Evolutionary conservation across 768 basidiomycete species (phyloP).

Genomic region (Collybia sordida): DNA sequence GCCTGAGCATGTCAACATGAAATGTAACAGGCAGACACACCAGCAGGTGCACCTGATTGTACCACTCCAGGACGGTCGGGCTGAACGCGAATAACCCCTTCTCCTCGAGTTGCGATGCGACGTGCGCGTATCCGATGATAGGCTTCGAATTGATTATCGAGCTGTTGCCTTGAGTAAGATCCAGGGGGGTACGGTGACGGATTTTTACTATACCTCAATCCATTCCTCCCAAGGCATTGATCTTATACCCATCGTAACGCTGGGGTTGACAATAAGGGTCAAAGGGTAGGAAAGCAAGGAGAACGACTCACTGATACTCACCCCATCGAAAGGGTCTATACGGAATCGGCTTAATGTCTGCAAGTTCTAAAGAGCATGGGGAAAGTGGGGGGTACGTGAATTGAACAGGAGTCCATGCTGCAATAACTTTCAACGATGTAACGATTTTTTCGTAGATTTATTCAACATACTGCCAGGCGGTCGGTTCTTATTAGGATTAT

Average conservation of each 20-base stretch:
- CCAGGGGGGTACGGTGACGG: not conserved
- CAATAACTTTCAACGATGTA: not conserved
- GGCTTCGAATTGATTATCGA: constrained; percentile 54
- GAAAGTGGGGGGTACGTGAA: constrained; percentile 54
- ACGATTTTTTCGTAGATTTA: no score
- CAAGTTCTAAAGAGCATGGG: constrained; percentile 37
- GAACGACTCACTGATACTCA: constrained; percentile 53
- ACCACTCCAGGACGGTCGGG: constrained; percentile 44
- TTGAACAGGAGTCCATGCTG: constrained; percentile 53
- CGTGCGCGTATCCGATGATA: constrained; percentile 61
- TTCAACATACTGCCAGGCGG: no score
- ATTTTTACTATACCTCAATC: constrained; percentile 56
- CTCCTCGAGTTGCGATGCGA: constrained; percentile 52
- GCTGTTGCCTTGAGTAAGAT: constrained; percentile 26
- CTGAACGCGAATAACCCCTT: constrained; percentile 46
- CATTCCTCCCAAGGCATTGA: constrained; percentile 68
- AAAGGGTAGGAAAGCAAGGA: not conserved
- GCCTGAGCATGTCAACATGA: not conserved
- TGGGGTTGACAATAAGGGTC: not conserved
- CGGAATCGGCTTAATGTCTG: constrained; percentile 52
- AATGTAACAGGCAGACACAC: constrained; percentile 20
- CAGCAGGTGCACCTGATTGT: constrained; percentile 34
- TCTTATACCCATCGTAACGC: constrained; percentile 23
- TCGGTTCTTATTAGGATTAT: no score
- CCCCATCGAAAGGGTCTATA: constrained; percentile 69